Base-by-base conservation (phyloP, 2,329 filamentous ascomycete species). In the Pleoardoris graminearum region DNA sequence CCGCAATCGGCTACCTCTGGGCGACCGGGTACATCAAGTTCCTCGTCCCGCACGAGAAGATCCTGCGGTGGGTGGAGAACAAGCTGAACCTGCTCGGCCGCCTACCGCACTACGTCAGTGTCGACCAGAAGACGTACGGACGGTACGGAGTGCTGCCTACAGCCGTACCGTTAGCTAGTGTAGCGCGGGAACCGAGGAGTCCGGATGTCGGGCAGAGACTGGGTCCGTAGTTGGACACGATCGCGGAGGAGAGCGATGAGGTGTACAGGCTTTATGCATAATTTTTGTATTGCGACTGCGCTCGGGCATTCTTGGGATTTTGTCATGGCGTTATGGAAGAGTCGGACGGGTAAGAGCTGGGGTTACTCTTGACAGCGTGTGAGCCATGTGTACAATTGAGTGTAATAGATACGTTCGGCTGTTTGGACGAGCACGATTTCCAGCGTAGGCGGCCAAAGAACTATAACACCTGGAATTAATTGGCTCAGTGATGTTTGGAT, bases 111-210 rank as follows among this genome's bases (percentile, higher is more conserved):
- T 97, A 96, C 67, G 88, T 97, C 42, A 95, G 90, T 51, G 87
- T 97, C 14, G 93, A 97, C 68, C 92, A 96, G 75, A 97, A 96
- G 80, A 96, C 90, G 5, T 96, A 93, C 67, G 93, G 93, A 7
- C 83, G 93, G 48, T 97, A 96, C 65, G 93, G 93, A 1, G 89
- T 97, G 12, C 77, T 97, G 51, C 93, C 92, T 3, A 69, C 61
- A 3, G 55, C 65, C 14, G 57, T 66, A 22, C 57, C 62, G 3
- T 46, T 67, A 41, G 57, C 54, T 1, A 60, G 44, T 14, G 55
- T 65, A 49, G 48, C 23, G 3, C 25, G 37, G 25, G 48, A 33
- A 19, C 61, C 66, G 1, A 58, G 67, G 42, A 69, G 63, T 57
- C 67, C 69, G 2, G 68, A 70, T n/a, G 47, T 56, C 2, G 67